Evolutionary conservation across 2,329 filamentous ascomycete species (phyloP), one percentile per base, ranked within the genome.

Genomic region (Berkeleyomyces basicola): DNA sequence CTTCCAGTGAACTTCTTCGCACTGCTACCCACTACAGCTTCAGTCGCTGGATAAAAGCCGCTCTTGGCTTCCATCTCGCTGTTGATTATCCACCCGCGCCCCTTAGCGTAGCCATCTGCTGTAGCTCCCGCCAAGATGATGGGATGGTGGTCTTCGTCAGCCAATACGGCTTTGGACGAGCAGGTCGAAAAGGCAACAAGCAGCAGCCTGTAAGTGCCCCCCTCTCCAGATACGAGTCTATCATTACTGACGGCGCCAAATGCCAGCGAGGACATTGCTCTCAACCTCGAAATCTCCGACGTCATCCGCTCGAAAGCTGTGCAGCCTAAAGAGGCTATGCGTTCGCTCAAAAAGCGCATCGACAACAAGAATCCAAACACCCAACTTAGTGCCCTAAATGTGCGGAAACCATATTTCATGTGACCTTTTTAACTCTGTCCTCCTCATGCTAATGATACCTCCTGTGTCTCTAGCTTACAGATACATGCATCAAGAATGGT

Each of bases 401-500:
- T 93, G 79, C 64, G 77, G 37, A 14, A 53, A 23, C 53, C 16
- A 7, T 10, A 23, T 43, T 14, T 49, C 11, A 11, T 16, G 31
- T 39, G 46, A n/a, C 5, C 37, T 14, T 6, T 55, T 57, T 60
- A 47, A 57, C 39, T 36, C 42, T 40, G 33, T 36, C 39, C n/a
- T 31, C 61, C 14, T 31, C 51, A 10, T 31, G 36, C 23, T 57
- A 23, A 23, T 23, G 23, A 23, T 39, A 7, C 11, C 10, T 4
- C 33, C 40, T 36, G 37, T 31, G 11, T 60, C 61, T 66, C 74
- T 82, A 83, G 90, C 86, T 99, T 70, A 96, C 91, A 67, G 93
- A 99, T 76, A 97, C 93, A 0, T 99, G 93, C 72, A 90, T 97
- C 66, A 99, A 99, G 77, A 99, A 99, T 78, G 93, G 93, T 65